These are phyloP conservation scores for Obba rivulosa DNA, from an alignment of 768 basidiomycete species.

Conservation along the genomic window DNA sequence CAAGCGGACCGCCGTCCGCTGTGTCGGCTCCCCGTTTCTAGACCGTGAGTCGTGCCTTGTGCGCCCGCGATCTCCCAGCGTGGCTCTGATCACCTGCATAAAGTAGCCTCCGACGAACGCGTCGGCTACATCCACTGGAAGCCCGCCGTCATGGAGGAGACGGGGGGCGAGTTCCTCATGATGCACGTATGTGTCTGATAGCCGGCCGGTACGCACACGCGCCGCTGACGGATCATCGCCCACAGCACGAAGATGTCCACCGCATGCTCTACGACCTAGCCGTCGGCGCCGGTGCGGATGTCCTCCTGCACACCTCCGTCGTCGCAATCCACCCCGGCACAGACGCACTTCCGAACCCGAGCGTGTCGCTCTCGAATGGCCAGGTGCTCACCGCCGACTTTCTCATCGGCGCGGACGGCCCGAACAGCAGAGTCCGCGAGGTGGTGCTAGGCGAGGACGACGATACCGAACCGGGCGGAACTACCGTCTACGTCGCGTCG, in stretches of 20 bases:
- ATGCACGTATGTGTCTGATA: conserved; percentile 36
- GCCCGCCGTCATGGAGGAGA: conserved; percentile 41
- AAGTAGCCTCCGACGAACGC: conserved; percentile 40
- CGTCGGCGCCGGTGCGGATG: conserved; percentile 39
- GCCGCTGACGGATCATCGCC: not conserved
- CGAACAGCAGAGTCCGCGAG: conserved; percentile 35
- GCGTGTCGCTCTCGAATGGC: conserved; percentile 33
- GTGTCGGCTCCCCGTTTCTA: conserved; percentile 28
- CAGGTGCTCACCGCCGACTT: conserved; percentile 43
- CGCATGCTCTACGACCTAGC: conserved; percentile 43
- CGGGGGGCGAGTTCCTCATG: conserved; percentile 43
- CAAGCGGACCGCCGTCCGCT: conserved; percentile 30
- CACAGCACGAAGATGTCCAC: conserved; percentile 50
- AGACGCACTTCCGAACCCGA: conserved; percentile 11
- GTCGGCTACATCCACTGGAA: conserved; percentile 45
- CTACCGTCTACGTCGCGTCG: conserved; percentile 40
- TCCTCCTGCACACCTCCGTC: conserved; percentile 33
- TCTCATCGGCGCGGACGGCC: conserved; percentile 59
- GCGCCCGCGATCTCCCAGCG: not conserved
- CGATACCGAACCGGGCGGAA: conserved; percentile 21
- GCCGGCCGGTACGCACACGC: not conserved
- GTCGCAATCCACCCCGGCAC: conserved; percentile 11
- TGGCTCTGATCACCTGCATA: no score
- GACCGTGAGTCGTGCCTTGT: conserved; percentile 25
- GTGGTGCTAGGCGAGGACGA: conserved; percentile 29